Evolutionary conservation across 495 filamentous ascomycete species (phyloP).

Genomic region (Neurospora intermedia): DNA sequence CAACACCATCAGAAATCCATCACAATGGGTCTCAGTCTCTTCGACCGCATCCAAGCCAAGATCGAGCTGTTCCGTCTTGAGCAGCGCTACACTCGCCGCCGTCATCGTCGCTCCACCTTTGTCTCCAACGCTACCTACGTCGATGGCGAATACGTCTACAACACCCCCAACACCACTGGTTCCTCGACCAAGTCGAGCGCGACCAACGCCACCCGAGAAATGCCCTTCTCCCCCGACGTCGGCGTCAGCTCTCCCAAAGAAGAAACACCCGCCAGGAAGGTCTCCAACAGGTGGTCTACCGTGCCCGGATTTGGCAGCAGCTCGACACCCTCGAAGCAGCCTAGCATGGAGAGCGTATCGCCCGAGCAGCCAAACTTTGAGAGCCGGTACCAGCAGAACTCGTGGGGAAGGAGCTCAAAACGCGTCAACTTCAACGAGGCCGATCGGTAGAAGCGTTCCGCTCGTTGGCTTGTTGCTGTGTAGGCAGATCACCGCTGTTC

Average conservation of each 20-base stretch:
- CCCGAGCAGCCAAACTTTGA: neutral
- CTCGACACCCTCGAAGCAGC: neutral
- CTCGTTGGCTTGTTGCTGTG: neutral
- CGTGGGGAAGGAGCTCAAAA: neutral
- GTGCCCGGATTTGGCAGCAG: constrained; percentile 37
- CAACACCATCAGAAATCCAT: neutral
- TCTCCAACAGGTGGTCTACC: constrained; percentile 34
- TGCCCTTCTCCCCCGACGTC: constrained; percentile 3
- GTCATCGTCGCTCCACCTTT: constrained; percentile 72
- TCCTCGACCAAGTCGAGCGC: constrained; percentile 31
- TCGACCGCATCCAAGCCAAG: constrained; percentile 47
- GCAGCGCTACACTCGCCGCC: constrained; percentile 80
- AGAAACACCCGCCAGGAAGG: constrained; percentile 17
- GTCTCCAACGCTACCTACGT: constrained; percentile 78
- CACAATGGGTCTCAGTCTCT: constrained; percentile 30
- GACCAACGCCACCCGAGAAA: constrained; percentile 12
- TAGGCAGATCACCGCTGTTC: neutral
- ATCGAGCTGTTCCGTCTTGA: constrained; percentile 87
- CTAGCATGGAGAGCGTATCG: neutral
- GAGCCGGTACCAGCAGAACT: neutral
- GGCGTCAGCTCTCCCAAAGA: constrained; percentile 4
- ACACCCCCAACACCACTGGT: constrained; percentile 38
- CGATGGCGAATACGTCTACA: constrained; percentile 83
- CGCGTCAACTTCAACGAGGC: neutral
- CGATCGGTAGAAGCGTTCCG: neutral